These are phyloP conservation scores for Capsicum rhomboideum DNA, from an alignment of 257 asterid species.

Conservation along the genomic window DNA sequence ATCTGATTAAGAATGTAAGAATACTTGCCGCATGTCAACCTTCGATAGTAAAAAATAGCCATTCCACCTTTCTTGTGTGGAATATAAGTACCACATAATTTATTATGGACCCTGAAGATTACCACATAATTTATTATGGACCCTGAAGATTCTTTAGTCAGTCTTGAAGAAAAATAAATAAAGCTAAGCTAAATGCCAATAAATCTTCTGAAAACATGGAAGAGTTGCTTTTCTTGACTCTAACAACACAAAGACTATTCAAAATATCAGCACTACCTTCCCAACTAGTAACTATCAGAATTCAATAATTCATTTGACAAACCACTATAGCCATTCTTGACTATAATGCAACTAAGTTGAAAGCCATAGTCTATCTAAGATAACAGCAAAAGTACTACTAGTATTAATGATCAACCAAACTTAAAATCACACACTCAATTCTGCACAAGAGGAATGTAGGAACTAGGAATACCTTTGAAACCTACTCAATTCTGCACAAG, in stretches of 20 bases:
- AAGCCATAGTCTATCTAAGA: background rate
- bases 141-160: background rate
- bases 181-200: background rate
- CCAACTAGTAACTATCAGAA: background rate
- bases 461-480: background rate
- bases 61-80: background rate
- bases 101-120: too few relatives aligned
- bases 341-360: background rate
- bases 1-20: accelerated
- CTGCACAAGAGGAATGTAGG: background rate
- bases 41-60: background rate
- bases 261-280: background rate
- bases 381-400: background rate
- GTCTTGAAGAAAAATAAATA: background rate
- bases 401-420: background rate
- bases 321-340: background rate
- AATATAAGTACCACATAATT: background rate
- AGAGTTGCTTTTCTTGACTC: background rate
- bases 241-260: background rate
- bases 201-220: background rate
- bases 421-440: background rate
- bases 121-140: background rate
- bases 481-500: background rate
- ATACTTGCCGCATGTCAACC: background rate
- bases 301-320: background rate